Base-by-base conservation (phyloP, 2,329 filamentous ascomycete genomes). In the Drechslerella stenobrocha region DNA sequence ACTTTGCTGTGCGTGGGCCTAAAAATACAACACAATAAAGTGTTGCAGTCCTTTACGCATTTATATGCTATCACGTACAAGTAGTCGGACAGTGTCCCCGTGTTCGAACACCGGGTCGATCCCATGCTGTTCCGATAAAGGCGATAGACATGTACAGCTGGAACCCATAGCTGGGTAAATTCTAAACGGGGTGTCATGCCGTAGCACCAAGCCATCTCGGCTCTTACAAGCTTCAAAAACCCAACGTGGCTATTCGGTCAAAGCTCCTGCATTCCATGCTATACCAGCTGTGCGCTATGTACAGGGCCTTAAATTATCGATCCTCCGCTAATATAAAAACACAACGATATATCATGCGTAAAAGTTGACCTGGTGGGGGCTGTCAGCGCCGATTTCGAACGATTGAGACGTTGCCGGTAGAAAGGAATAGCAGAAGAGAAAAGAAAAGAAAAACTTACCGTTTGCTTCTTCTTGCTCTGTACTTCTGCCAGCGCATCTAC, bases 401-500 rank as follows among this genome's bases (percentile, higher is more conserved):
- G 76, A 70, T 77, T 77, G 22, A n/a, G n/a, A n/a, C n/a, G n/a
- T n/a, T n/a, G n/a, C n/a, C n/a, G n/a, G n/a, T n/a, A n/a, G n/a
- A n/a, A n/a, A n/a, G n/a, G 5, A 28, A 13, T 7, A 53, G 20
- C 20, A n/a, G 22, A 18, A 9, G 3, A 20, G 20, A 48, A 13
- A 24, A 30, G 26, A 71, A 23, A 24, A 55, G 11, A 48, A 8
- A 18, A 76, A 74, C 78, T 77, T 75, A 80, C 77, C 48, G 80
- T 83, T 76, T 95, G 90, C 84, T 95, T 95, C 87, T 96, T 96
- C 86, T 96, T 87, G 70, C 87, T 86, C 77, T 91, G 90, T 73
- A 98, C 93, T 79, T 98, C 93, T 34, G 90, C 84, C 77, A 98
- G 97, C 69, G 93, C 93, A 81, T 98, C 93, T 51, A 98, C 93